Conservation (phyloP, 2,329 filamentous ascomycete species). For the Orbilia brochopaga region DNA sequence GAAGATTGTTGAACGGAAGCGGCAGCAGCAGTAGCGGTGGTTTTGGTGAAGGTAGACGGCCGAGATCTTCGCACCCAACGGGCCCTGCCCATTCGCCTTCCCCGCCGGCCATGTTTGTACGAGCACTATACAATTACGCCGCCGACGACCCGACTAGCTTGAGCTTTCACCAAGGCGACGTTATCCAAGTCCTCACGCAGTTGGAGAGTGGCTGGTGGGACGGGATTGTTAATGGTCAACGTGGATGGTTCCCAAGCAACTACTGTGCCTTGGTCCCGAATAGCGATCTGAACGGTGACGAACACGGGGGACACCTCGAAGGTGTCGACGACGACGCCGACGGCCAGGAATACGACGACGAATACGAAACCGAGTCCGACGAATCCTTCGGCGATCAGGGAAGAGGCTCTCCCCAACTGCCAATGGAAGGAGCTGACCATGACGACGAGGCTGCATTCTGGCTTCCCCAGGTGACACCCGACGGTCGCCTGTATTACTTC, state of each 20-base stretch:
- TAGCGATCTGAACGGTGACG: conserved; percentile 73
- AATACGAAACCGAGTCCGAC: conserved; percentile 64
- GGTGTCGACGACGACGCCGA: conserved; percentile 73
- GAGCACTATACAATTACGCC: conserved; percentile 96
- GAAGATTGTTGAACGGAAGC: conserved; percentile 65
- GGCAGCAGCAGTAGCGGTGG: conserved; percentile 63
- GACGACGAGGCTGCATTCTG: conserved; percentile 92
- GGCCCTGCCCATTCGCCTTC: conserved; percentile 57
- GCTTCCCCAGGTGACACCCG: conserved; percentile 95
- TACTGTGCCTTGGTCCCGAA: conserved; percentile 88
- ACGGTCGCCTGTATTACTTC: conserved; percentile 94
- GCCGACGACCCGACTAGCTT: conserved; percentile 95
- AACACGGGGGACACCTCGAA: conserved; percentile 65
- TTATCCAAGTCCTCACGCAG: conserved; percentile 98
- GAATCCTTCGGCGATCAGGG: conserved; percentile 62
- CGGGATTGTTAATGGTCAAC: conserved; percentile 92
- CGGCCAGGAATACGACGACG: conserved; percentile 71
- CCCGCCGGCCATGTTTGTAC: conserved; percentile 81
- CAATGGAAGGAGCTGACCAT: conserved; percentile 70
- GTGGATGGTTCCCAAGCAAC: conserved; percentile 99
- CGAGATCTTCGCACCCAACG: conserved; percentile 46
- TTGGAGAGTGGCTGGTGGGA: conserved; percentile 99
- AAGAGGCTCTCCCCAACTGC: conserved; percentile 61
- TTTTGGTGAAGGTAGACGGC: conserved; percentile 34
- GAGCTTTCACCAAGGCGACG: conserved; percentile 94